Evolutionary conservation across 331 rosid genomes (phyloP).

Genomic region (Rosa hybrid): DNA sequence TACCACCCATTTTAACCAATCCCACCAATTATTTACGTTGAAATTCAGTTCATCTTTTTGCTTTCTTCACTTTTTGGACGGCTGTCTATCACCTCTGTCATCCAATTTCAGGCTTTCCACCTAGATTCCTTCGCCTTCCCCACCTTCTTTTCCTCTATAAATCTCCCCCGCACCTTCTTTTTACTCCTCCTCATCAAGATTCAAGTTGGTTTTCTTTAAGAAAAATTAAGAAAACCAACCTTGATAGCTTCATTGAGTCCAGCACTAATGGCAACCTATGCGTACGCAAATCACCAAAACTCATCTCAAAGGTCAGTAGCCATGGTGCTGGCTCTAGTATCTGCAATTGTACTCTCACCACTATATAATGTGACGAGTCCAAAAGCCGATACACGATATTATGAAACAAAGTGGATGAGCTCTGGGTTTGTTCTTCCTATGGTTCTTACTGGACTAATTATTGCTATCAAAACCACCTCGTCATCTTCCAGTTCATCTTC

Average conservation of each 20-base stretch:
- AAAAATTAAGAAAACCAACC: background rate
- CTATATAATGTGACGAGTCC: conserved; percentile 35
- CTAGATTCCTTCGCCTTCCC: conserved; percentile 54
- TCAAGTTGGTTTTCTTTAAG: conserved; percentile 20
- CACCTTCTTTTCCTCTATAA: conserved; percentile 41
- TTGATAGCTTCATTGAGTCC: background rate
- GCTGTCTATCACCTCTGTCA: conserved; percentile 44
- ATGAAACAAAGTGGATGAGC: conserved; percentile 59
- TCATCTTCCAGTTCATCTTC: conserved; percentile 30
- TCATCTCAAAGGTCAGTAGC: conserved; percentile 74
- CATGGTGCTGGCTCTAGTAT: conserved; percentile 69
- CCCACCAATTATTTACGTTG: conserved; percentile 15
- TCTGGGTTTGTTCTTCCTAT: conserved; percentile 76
- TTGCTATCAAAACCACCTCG: conserved; percentile 70
- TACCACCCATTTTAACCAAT: conserved; percentile 27
- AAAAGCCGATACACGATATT: conserved; percentile 32
- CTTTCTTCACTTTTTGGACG: conserved; percentile 70
- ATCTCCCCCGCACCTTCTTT: conserved; percentile 17
- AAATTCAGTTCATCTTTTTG: conserved; percentile 18
- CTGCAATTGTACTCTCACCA: conserved; percentile 70
- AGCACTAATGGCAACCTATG: conserved; percentile 47
- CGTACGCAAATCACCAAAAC: conserved; percentile 44
- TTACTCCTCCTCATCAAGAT: conserved; percentile 4
- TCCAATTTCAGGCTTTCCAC: conserved; percentile 42
- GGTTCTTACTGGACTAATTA: conserved; percentile 75